Base-by-base conservation (phyloP, 495 filamentous ascomycete species). In the Penicillium simplicissimum region DNA sequence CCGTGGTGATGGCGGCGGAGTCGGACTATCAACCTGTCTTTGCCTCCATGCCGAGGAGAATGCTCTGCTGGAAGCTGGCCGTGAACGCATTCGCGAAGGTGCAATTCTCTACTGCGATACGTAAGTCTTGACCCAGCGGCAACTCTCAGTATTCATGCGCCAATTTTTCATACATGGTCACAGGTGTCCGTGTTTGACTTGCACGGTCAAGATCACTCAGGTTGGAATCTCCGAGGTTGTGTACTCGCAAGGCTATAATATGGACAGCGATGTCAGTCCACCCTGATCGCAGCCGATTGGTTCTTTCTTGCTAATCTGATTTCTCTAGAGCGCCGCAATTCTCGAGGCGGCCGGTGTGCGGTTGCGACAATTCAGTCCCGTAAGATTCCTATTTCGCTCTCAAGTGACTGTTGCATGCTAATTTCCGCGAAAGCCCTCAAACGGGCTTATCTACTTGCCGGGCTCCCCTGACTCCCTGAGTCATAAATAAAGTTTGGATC, bases 31-130 rank as follows among this genome's bases (percentile, higher is more conserved):
- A 1, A 96, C 95, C 19, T 98, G 95, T 67, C 81, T 97, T 33
- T 98, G 95, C 72, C 83, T 98, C 13, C 95, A 98, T 72, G 95
- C 95, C 0, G 95, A 98, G 77, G 95, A 98, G 76, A 98, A 98
- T 73, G 95, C 95, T 0, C 76, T 98, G 42, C 79, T 98, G 23
- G 95, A 98, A 77, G 95, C 96, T 33, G 95, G 95, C 1, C 82
- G 94, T 62, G 95, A 98, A 74, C 81, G 95, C 21, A 90, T 98
- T 64, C 81, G 92, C 37, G 87, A 89, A 52, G 82, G 88, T 10
- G 81, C 90, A 13, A 89, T 89, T 56, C 79, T 98, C 33, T 98
- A 98, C 71, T 97, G 95, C 69, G 91, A 98, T 71, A 98, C 95
- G 72, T 87, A 71, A 71, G 80, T 66, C 51, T 25, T 25, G 23